Percentiles rank a stretch among this genome's conserved stretches.
phyloP scores from a whole-genome alignment of 2,329 filamentous ascomycete species.

The Cytospora piceae region DNA sequence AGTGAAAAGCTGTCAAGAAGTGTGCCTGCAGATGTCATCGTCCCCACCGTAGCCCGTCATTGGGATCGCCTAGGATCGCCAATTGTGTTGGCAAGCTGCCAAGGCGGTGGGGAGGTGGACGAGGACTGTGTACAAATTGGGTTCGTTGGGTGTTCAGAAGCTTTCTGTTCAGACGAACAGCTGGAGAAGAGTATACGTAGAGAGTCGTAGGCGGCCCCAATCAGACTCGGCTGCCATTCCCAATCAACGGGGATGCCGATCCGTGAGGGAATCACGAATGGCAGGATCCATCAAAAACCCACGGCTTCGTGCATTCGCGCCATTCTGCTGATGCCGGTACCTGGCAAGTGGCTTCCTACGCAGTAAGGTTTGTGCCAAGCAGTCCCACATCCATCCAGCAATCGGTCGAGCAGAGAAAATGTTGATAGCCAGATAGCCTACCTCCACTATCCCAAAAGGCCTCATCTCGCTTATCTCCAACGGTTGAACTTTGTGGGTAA shows the following conservation, averaged over 20 bases:
- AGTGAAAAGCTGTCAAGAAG: neutral
- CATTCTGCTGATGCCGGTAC: neutral
- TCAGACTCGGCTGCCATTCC: neutral
- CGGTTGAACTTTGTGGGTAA: neutral
- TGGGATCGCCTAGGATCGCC: slow-evolving; percentile 21
- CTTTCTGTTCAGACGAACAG: neutral
- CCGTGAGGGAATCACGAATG: neutral
- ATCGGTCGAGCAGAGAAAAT: too few species aligned
- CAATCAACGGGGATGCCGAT: neutral
- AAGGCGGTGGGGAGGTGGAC: slow-evolving; percentile 10
- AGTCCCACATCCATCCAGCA: too few species aligned
- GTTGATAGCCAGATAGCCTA: neutral
- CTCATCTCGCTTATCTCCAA: neutral
- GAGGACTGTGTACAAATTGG: neutral
- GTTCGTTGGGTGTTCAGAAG: neutral
- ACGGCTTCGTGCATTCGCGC: neutral
- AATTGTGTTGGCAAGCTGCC: slow-evolving; percentile 12
- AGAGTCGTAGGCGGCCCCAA: slow-evolving; percentile 6
- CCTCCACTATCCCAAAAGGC: neutral
- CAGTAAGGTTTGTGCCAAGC: too few species aligned
- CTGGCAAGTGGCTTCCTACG: too few species aligned
- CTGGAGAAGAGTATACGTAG: slow-evolving; percentile 3
- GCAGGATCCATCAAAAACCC: neutral
- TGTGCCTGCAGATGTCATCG: slow-evolving; percentile 18
- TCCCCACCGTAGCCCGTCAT: slow-evolving; percentile 8